phyloP scores from a whole-genome alignment of 176 grass and related monocot genomes.

The Aegilops longissima region DNA sequence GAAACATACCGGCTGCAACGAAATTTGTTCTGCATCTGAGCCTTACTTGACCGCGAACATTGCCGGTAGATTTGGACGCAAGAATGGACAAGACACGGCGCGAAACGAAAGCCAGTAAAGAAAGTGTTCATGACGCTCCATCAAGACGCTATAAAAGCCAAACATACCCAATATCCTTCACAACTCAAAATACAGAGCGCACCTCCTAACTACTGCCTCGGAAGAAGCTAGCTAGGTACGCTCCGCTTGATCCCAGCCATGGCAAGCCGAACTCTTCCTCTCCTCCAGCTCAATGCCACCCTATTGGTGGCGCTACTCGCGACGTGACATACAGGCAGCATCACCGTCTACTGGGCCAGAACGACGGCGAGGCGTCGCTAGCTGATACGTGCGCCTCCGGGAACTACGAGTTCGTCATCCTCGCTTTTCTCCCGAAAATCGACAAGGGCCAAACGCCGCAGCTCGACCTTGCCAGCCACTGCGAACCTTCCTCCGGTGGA shows the following conservation, averaged over 20 bases:
- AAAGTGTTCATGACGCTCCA: neutral
- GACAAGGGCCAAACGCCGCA: conserved; percentile 61
- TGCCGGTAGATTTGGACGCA: conserved; percentile 13
- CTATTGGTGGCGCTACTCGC: neutral
- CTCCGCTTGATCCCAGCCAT: neutral
- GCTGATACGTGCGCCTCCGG: conserved; percentile 40
- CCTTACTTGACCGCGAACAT: conserved; percentile 6
- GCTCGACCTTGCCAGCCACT: conserved; percentile 52
- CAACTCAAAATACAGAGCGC: too few species aligned
- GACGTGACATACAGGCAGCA: conserved; percentile 44
- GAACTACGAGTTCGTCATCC: conserved; percentile 57
- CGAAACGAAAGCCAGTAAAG: conserved; percentile 5
- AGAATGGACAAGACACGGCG: conserved; percentile 24
- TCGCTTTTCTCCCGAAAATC: conserved; percentile 59
- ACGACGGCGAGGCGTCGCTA: conserved; percentile 36
- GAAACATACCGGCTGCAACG: neutral
- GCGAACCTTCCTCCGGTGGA: conserved; percentile 41
- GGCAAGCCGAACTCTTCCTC: neutral
- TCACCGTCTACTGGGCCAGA: conserved; percentile 67
- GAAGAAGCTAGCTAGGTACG: too few species aligned
- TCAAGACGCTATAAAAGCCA: conserved; percentile 17
- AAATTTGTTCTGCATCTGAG: neutral
- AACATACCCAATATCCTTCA: neutral
- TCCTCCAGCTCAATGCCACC: neutral
- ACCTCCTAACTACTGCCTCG: too few species aligned